phyloP scores from a whole-genome alignment of 495 filamentous ascomycete species.

The Neurospora sp. region DNA sequence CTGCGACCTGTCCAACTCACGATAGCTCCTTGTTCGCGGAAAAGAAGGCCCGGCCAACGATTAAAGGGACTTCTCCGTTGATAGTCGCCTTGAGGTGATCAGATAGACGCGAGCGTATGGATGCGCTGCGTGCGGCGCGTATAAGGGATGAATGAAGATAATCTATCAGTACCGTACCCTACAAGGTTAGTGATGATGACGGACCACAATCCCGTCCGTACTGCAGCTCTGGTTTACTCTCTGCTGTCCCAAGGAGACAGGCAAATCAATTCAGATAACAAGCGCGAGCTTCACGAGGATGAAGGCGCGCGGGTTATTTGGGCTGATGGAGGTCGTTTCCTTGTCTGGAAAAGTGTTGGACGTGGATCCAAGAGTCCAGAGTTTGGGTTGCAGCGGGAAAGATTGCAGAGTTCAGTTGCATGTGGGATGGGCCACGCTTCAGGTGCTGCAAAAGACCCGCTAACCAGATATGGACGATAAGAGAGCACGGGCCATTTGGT shows the following conservation, averaged over 20 bases:
- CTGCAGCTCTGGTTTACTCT: neutral
- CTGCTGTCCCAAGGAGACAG: neutral
- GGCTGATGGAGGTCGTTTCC: neutral
- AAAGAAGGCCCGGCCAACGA: neutral
- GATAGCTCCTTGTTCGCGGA: neutral
- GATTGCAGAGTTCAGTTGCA: neutral
- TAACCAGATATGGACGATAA: neutral
- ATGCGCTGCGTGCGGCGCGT: neutral
- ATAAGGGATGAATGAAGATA: neutral
- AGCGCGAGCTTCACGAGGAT: neutral
- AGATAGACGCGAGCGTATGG: neutral
- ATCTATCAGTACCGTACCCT: neutral
- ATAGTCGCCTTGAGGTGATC: neutral
- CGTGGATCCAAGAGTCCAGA: neutral
- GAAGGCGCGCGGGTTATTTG: neutral
- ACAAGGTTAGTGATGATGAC: neutral
- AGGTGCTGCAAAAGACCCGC: neutral
- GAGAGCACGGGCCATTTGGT: conserved; percentile 5
- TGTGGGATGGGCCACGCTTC: neutral
- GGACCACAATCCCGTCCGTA: neutral
- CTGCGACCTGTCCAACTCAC: neutral
- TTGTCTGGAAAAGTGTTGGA: neutral
- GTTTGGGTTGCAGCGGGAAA: neutral
- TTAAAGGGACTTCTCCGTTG: neutral
- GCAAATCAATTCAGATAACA: neutral